Evolutionary conservation across 192 early-diverging fungal species (phyloP), one percentile per base, ranked within the genome.

Genomic region (Backusella westeae): DNA sequence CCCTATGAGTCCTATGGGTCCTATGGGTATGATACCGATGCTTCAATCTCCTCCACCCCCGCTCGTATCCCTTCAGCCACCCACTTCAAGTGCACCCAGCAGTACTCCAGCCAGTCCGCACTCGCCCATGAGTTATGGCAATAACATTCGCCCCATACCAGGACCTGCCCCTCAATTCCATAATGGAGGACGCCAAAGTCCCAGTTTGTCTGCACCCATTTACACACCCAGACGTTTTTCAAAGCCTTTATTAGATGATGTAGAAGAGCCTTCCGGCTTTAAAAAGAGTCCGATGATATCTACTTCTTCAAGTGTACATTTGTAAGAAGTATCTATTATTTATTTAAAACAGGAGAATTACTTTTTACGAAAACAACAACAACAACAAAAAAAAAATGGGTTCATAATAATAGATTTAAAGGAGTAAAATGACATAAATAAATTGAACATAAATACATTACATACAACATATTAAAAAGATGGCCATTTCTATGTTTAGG

Each of bases 231-330:
- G 44, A 49, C 41, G 44, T 6, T 71, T 71, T 49, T 49, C 70
- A 32, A 41, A 44, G 17, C 70, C 70, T 32, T 8, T 71, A 46
- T 41, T 69, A 69, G 68, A 69, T 69, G 68, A 69, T 38, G 68
- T 69, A 41, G 68, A 69, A 69, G 68, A 69, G 21, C 38, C 68
- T 41, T 38, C 68, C n/a, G 38, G 34, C 12, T 38, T 69, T 69
- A 35, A 38, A 69, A 69, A 69, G 68, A 69, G 68, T 39, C 68
- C 68, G 41, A 38, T 69, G 34, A 38, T 69, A 39, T 69, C 68
- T 21, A 69, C 68, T 38, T 69, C 68, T 69, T 69, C 68, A 23
- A 69, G 68, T 69, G 36, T 69, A 41, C 68, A 38, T 69, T 39
- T 69, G 68, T 69, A 69, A 38, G 21, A 34, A 67, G 66, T 15